Base-by-base conservation (phyloP, 2,329 filamentous ascomycete genomes). In the Fusarium buharicum region DNA sequence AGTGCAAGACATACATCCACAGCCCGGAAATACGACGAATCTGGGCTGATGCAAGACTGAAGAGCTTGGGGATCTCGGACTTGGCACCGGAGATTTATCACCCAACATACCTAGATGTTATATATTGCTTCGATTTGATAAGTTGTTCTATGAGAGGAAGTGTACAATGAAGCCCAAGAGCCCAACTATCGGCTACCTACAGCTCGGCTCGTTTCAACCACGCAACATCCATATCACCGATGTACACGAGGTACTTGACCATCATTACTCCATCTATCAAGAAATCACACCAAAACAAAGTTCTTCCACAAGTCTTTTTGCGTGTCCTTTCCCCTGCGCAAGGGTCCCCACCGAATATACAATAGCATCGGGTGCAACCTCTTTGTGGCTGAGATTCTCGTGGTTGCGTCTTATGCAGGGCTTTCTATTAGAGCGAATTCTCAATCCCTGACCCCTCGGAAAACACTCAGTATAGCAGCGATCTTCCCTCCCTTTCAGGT, bases 291-390 rank as follows among this genome's bases (percentile, higher is more conserved):
- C 31, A 30, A 48, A 27, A 44, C 14, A 43, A 51, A 46, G 13
- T 37, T 51, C 39, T 47, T 36, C 27, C 24, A 16, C 36, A 24
- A 17, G 45, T 37, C 24, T 39, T 16, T 22, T 50, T 24, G 22
- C 27, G 40, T 44, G 45, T 45, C 46, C 33, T 58, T 61, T 45
- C 43, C 46, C 39, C 45, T 50, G 44, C 41, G 22, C 18, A 56
- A 48, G 52, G 24, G 46, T 52, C 59, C 30, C 56, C 51, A 56
- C 51, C 30, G 20, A 31, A 33, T 28, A 44, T 27, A 27, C 37
- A 36, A 54, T 22, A 44, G 40, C 40, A 62, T 54, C 27, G 45
- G 53, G 53, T 54, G 43, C 30, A 50, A 43, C 51, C 47, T 62
- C 24, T 34, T 62, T 33, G 30, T 34, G 40, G 38, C 41, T 44